A percentile compares a stretch with the other conserved stretches of the same genome.
Evolutionary conservation across 148 eudicot species (phyloP).

Genomic region (Diospyros lotus): DNA sequence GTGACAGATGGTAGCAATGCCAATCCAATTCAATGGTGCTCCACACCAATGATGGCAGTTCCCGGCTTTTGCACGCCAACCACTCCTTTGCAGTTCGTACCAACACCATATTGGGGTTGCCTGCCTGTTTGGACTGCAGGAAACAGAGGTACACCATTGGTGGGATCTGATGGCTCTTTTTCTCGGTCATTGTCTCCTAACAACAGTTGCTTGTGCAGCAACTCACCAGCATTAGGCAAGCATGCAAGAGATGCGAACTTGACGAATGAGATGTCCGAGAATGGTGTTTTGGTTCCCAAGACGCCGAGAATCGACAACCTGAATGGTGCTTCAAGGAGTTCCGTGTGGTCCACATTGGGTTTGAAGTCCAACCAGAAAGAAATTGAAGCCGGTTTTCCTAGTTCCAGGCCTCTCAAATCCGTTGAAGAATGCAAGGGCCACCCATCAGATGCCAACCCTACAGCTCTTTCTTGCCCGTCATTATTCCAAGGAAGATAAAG

Average conservation of each 20-base stretch:
- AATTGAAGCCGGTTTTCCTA: not conserved
- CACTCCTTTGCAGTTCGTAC: conserved; percentile 31
- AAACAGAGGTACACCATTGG: conserved; percentile 14
- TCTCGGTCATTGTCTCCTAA: conserved; percentile 15
- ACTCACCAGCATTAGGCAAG: conserved; percentile 30
- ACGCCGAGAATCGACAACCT: conserved; percentile 26
- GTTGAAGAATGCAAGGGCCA: conserved; percentile 11
- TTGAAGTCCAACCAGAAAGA: conserved; percentile 12
- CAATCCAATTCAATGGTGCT: not conserved
- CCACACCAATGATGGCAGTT: conserved; percentile 13
- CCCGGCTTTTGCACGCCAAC: conserved; percentile 21
- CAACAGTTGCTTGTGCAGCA: conserved; percentile 7
- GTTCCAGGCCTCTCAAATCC: conserved; percentile 12
- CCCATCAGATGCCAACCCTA: conserved; percentile 23
- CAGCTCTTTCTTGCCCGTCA: conserved; percentile 19
- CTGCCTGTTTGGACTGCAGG: conserved; percentile 38
- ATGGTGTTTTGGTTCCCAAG: conserved; percentile 32
- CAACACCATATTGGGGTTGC: conserved; percentile 33
- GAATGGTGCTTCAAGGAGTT: conserved; percentile 27
- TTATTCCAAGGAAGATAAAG: conserved; percentile 20
- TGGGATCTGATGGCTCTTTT: conserved; percentile 7
- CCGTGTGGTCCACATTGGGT: conserved; percentile 24
- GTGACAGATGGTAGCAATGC: conserved; percentile 5
- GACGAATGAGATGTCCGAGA: conserved; percentile 14
- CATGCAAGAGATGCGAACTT: conserved; percentile 25